Conservation (phyloP, 208 protist species). For the Leishmania aethiopica region DNA sequence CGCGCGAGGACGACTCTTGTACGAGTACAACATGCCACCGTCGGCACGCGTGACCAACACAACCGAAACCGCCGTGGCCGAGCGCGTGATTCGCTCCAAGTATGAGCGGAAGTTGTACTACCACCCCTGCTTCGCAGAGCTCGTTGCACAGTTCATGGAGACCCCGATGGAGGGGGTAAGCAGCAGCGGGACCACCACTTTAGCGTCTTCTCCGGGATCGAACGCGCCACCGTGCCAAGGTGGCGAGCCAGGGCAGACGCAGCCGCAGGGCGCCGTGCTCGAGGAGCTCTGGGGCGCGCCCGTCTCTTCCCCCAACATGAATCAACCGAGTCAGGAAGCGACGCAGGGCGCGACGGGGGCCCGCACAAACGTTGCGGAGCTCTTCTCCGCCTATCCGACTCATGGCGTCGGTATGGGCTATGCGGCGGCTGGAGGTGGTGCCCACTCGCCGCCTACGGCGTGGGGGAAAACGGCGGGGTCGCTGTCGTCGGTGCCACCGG, state of each 20-base stretch:
- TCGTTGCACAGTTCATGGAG: slow-evolving; percentile 48
- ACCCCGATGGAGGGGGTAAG: slow-evolving; percentile 15
- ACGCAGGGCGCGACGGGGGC: background rate
- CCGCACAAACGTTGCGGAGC: slow-evolving; percentile 23
- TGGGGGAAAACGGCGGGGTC: background rate
- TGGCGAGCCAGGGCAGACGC: background rate
- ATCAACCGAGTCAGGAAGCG: background rate
- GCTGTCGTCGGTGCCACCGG: background rate
- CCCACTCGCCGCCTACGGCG: background rate
- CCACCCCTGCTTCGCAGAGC: slow-evolving; percentile 46
- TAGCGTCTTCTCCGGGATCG: background rate
- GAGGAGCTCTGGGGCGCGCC: slow-evolving; percentile 54
- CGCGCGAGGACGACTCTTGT: slow-evolving; percentile 56
- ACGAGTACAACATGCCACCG: slow-evolving; percentile 74
- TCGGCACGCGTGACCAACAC: slow-evolving; percentile 27
- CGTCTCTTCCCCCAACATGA: slow-evolving; percentile 17
- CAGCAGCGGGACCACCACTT: background rate
- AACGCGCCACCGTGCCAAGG: slow-evolving; percentile 3
- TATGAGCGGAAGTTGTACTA: slow-evolving; percentile 78
- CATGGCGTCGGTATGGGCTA: background rate
- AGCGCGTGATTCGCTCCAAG: slow-evolving; percentile 69
- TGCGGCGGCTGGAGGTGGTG: too few relatives aligned
- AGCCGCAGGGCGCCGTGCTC: slow-evolving; percentile 13
- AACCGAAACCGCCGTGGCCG: slow-evolving; percentile 36
- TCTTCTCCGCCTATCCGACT: slow-evolving; percentile 23